Conservation (phyloP, 305 asterid genomes). For the Ilex paraguariensis region DNA sequence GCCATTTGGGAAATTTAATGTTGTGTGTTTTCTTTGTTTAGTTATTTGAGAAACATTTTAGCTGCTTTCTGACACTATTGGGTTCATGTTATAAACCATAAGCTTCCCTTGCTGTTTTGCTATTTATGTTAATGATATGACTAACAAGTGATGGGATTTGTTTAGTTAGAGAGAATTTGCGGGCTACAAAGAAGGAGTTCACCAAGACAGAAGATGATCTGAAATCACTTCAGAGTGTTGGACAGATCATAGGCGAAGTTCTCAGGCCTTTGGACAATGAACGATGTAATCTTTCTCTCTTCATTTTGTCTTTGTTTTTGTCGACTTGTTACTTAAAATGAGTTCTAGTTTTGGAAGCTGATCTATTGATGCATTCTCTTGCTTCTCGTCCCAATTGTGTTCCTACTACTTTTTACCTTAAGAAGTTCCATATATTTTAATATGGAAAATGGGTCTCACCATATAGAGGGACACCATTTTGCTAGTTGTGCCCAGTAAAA, state of each 20-base stretch:
- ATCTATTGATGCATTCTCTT: slow-evolving; percentile 1
- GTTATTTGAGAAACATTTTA: too few species aligned
- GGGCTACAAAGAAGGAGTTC: slow-evolving; percentile 77
- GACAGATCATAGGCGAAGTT: slow-evolving; percentile 97
- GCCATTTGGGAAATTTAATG: too few species aligned
- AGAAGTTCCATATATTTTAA: too few species aligned
- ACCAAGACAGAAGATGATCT: slow-evolving; percentile 92
- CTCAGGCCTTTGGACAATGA: slow-evolving; percentile 97
- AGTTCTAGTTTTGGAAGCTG: neutral
- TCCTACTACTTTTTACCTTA: too few species aligned
- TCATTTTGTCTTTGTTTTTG: slow-evolving; percentile 1
- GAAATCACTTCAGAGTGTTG: slow-evolving; percentile 97
- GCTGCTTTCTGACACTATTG: too few species aligned
- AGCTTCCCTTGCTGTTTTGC: too few species aligned
- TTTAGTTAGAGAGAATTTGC: slow-evolving; percentile 67
- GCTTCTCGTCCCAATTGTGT: too few species aligned
- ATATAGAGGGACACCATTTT: too few species aligned
- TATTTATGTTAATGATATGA: neutral
- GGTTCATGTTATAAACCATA: too few species aligned
- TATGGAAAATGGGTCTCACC: too few species aligned
- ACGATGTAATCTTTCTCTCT: slow-evolving; percentile 53
- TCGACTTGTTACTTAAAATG: neutral
- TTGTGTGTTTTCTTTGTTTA: too few species aligned
- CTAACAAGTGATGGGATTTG: slow-evolving; percentile 5
- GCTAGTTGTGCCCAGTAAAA: too few species aligned